Evolutionary conservation across 495 filamentous ascomycete genomes (phyloP).

Genomic region (Rhypophila decipiens): DNA sequence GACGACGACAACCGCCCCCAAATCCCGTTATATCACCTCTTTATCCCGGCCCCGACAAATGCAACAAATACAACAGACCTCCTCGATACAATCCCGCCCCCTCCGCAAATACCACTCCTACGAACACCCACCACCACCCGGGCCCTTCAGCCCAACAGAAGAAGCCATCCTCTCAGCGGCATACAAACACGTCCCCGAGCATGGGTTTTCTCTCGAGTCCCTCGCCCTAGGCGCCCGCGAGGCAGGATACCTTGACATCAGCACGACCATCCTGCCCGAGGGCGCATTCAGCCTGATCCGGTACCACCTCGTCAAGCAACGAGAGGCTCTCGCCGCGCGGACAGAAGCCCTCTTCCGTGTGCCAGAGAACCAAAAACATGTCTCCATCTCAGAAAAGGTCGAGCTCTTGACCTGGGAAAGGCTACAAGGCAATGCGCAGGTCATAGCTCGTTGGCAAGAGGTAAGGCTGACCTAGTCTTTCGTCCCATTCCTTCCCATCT

Average conservation of each 20-base stretch:
- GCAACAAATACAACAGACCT: not conserved
- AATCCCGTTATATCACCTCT: not conserved
- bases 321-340: conserved; percentile 33
- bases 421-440: conserved; percentile 60
- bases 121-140: conserved; percentile 7
- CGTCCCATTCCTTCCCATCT: conserved; percentile 12
- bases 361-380: conserved; percentile 4
- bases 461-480: conserved; percentile 31
- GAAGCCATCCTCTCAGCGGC: conserved; percentile 72
- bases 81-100: not conserved
- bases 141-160: conserved; percentile 64
- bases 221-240: conserved; percentile 75
- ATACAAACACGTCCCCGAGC: conserved; percentile 66
- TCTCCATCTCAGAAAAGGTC: conserved; percentile 43
- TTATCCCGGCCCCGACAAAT: not conserved
- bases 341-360: conserved; percentile 19
- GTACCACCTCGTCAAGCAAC: conserved; percentile 70
- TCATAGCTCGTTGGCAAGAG: conserved; percentile 78
- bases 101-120: conserved; percentile 13
- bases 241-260: conserved; percentile 78
- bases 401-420: conserved; percentile 62
- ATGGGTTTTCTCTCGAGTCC: conserved; percentile 71
- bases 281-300: conserved; percentile 75
- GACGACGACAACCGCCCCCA: not conserved
- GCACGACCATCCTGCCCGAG: conserved; percentile 70